Percentiles rank a stretch among this genome's conserved stretches.
phyloP scores from a whole-genome alignment of 371 early-diverging fungal species.

The Mortierella sp. region DNA sequence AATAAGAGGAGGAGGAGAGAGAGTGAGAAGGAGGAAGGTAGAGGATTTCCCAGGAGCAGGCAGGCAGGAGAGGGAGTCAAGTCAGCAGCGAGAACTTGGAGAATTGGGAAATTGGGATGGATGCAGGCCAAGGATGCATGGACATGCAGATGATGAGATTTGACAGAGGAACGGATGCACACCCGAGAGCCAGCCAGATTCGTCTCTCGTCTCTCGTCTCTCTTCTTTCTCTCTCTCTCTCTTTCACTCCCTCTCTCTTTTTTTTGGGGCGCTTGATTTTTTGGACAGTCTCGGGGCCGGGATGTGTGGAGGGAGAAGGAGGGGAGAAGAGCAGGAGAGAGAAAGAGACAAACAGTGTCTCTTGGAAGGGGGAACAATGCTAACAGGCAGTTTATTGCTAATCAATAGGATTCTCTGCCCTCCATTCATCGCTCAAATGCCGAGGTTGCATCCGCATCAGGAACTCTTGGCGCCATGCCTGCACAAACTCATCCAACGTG shows the following conservation, averaged over 20 bases:
- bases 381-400: too few relatives aligned
- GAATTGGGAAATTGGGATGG: slow-evolving; percentile 3
- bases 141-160: too few relatives aligned
- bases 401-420: slow-evolving; percentile 40
- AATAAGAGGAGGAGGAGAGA: neutral
- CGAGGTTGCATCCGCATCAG: slow-evolving; percentile 19
- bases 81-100: neutral
- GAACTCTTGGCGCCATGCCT: slow-evolving; percentile 42
- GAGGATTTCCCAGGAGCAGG: neutral
- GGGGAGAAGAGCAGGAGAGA: too few relatives aligned
- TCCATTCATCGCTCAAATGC: slow-evolving; percentile 40
- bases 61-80: neutral
- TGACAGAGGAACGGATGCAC: neutral
- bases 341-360: too few relatives aligned
- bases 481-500: slow-evolving; percentile 33
- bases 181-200: too few relatives aligned
- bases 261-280: too few relatives aligned
- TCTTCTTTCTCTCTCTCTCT: neutral
- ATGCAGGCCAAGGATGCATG: neutral
- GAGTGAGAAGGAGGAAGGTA: neutral
- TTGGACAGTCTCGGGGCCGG: too few relatives aligned
- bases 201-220: neutral
- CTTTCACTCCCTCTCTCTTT: too few relatives aligned
- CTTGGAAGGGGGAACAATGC: too few relatives aligned
- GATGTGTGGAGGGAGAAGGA: too few relatives aligned